A percentile compares a stretch with the other conserved stretches of the same genome.
These are phyloP conservation scores for Plasmodium fragile DNA, from an alignment of 169 alveolate species.

Conservation along the genomic window DNA sequence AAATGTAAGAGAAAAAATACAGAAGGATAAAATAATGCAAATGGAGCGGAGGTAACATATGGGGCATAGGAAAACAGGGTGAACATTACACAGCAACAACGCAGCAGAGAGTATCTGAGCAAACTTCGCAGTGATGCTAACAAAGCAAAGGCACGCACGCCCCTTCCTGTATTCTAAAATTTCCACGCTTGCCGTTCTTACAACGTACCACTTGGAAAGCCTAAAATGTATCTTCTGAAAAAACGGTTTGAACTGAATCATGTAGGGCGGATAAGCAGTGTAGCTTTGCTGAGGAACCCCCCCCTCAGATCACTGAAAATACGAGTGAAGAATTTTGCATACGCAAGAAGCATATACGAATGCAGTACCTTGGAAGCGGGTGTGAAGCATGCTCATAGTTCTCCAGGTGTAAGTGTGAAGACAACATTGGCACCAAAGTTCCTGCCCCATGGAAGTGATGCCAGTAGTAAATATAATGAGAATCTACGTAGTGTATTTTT, in stretches of 20 bases:
- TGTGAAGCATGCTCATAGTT: background rate
- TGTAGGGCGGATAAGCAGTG: background rate
- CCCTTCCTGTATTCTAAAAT: background rate
- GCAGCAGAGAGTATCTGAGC: background rate
- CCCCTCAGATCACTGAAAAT: background rate
- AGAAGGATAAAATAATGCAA: background rate
- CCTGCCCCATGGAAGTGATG: background rate
- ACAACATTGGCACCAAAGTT: background rate
- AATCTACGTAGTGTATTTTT: background rate
- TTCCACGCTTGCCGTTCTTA: background rate
- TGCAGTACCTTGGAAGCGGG: background rate
- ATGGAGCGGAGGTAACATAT: background rate
- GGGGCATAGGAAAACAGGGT: background rate
- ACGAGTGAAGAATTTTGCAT: slow-evolving; percentile 12
- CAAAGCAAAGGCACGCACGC: background rate
- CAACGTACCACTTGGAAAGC: background rate
- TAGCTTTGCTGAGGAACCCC: background rate
- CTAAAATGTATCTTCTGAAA: slow-evolving; percentile 8
- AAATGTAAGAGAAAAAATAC: background rate
- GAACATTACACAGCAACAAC: background rate
- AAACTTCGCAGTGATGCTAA: background rate
- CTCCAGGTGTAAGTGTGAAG: background rate
- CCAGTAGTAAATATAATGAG: background rate
- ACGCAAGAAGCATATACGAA: slow-evolving; percentile 58
- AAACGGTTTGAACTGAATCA: background rate